Evolutionary conservation across 2,329 filamentous ascomycete genomes (phyloP).

Genomic region (Aspergillus proliferans): DNA sequence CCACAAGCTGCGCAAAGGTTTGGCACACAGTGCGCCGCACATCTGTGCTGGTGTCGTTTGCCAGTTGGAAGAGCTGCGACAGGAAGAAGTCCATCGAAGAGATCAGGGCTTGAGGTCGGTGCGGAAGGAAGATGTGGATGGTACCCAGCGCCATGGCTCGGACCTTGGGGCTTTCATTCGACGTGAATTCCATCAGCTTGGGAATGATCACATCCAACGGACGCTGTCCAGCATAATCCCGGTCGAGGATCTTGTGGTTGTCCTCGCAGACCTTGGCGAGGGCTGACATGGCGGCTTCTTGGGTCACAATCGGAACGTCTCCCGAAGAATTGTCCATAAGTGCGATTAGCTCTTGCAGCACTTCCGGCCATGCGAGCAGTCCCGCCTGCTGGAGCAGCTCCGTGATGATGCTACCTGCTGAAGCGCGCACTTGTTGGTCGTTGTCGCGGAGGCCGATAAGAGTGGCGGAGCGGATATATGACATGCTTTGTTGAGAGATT

Average conservation of each 20-base stretch:
- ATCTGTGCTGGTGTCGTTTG: conserved; percentile 69
- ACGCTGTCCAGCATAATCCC: conserved; percentile 79
- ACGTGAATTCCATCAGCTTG: conserved; percentile 80
- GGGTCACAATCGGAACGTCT: conserved; percentile 62
- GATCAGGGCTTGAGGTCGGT: conserved; percentile 74
- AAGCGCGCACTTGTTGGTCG: conserved; percentile 75
- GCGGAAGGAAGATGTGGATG: conserved; percentile 86
- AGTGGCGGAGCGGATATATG: conserved; percentile 72
- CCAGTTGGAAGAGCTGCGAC: conserved; percentile 73
- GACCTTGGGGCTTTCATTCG: conserved; percentile 68
- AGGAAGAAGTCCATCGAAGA: conserved; percentile 75
- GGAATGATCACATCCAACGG: conserved; percentile 85
- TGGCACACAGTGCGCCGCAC: conserved; percentile 91
- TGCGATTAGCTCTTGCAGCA: conserved; percentile 74
- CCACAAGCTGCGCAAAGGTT: conserved; percentile 85
- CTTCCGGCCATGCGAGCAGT: conserved; percentile 82
- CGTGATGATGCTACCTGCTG: conserved; percentile 88
- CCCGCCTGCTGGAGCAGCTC: conserved; percentile 81
- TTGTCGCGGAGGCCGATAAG: conserved; percentile 75
- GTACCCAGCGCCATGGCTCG: conserved; percentile 72
- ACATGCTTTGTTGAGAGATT: conserved; percentile 66
- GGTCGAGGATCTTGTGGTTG: conserved; percentile 77
- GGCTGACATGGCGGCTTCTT: conserved; percentile 91
- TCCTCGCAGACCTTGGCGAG: conserved; percentile 96
- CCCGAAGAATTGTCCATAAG: conserved; percentile 69